Percentiles rank a stretch among this genome's conserved stretches.
Conservation (phyloP, 2,329 filamentous ascomycete species). For the Hypoxylon sp. region DNA sequence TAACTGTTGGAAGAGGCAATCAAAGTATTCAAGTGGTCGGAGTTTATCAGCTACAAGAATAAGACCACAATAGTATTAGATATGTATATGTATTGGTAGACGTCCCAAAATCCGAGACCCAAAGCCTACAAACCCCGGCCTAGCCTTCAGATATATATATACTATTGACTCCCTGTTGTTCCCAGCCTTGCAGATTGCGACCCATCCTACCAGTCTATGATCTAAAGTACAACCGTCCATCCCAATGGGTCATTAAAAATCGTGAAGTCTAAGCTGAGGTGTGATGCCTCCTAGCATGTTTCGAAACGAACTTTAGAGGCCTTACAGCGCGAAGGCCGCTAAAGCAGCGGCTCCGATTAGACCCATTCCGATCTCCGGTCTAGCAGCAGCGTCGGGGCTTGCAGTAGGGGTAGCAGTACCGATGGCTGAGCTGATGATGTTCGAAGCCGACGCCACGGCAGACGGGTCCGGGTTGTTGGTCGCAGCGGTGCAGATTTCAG, state of each 20-base stretch:
- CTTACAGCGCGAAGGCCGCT: constrained; percentile 50
- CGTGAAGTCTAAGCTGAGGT: constrained; percentile 23
- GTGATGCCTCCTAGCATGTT: neutral
- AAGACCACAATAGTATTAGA: neutral
- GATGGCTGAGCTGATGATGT: constrained; percentile 50
- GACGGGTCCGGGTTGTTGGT: constrained; percentile 46
- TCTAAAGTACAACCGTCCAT: constrained; percentile 29
- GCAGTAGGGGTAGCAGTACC: constrained; percentile 43
- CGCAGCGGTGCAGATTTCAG: constrained; percentile 50
- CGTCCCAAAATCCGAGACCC: constrained; percentile 7
- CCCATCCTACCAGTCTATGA: constrained; percentile 40
- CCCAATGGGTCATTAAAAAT: constrained; percentile 39
- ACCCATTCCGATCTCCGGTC: constrained; percentile 50
- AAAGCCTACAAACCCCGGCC: constrained; percentile 10
- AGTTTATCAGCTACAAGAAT: neutral
- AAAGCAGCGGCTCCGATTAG: constrained; percentile 49
- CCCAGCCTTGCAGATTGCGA: constrained; percentile 26
- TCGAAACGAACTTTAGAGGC: neutral
- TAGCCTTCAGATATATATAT: constrained; percentile 20
- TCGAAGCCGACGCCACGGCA: constrained; percentile 53
- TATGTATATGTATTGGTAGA: constrained; percentile 22
- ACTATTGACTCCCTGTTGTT: constrained; percentile 8
- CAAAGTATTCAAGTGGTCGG: too few species aligned
- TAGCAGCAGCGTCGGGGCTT: constrained; percentile 45
- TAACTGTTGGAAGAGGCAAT: neutral